Evolutionary conservation across 1,284 basidiomycete genomes (phyloP).

Genomic region (Malassezia japonica): DNA sequence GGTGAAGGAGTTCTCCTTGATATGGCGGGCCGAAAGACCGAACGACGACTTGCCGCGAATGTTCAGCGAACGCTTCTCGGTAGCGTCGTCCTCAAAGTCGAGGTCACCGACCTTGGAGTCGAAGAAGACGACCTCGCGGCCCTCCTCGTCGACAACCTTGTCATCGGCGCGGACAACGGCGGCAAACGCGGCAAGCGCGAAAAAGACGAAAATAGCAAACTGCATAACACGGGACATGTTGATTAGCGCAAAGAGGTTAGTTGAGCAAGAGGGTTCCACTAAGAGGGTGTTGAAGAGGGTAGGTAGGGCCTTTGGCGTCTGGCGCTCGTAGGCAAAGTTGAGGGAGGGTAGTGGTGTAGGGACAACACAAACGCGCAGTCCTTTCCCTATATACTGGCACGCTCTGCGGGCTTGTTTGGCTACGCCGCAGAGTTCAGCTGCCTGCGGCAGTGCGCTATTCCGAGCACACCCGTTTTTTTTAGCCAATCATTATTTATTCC

Average conservation of each 20-base stretch:
- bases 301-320: constrained; percentile 3
- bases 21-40: constrained; percentile 22
- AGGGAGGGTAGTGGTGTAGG: not conserved
- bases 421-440: no score
- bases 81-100: constrained; percentile 25
- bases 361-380: not conserved
- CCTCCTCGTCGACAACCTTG: constrained; percentile 25
- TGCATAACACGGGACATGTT: constrained; percentile 14
- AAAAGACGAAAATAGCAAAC: constrained; percentile 11
- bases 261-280: not conserved
- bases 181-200: constrained; percentile 6
- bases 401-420: no score
- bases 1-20: constrained; percentile 17
- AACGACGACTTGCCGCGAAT: constrained; percentile 20
- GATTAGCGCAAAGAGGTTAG: not conserved
- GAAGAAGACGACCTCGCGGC: constrained; percentile 25
- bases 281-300: not conserved
- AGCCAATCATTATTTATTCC: no score
- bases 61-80: constrained; percentile 18
- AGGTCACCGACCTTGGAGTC: constrained; percentile 33
- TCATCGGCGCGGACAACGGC: constrained; percentile 13
- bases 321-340: constrained; percentile 8
- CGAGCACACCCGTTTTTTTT: no score
- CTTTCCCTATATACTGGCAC: not conserved
- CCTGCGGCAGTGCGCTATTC: no score